Base-by-base conservation (phyloP, 768 basidiomycete species). In the Suillus fuscotomentosus region DNA sequence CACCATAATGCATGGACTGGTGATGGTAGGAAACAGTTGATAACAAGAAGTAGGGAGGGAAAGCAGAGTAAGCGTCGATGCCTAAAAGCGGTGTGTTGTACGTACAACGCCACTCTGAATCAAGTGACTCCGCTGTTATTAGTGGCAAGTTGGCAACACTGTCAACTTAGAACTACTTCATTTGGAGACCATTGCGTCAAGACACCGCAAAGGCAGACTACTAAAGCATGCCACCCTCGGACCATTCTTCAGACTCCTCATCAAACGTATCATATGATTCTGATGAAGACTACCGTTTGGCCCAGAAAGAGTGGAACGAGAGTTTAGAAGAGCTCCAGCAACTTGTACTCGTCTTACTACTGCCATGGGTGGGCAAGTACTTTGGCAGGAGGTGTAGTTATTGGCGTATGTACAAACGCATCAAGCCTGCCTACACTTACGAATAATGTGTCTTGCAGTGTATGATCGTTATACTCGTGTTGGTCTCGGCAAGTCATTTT, bases 231-330 rank as follows among this genome's bases (percentile, higher is more conserved):
- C 84, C 90, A 63, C 77, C 69, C 48, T 92, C 89, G 38, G 78
- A 83, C 66, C 73, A 76, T 67, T 92, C 89, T 41, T 71, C 89
- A 64, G 90, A 91, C 77, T 75, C 84, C 50, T 65, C 63, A 38
- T 67, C 84, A 10, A 73, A 79, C 60, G 78, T 80, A 22, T 87
- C 84, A 41, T 86, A 85, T 73, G 87, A 88, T 73, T 72, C 69
- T 36, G 85, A 87, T 67, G 90, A 91, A 64, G 92, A 94, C 70
- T 87, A 86, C 69, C 85, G 82, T 47, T 80, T 90, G 55, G 91
- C 92, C 3, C 91, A 95, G 76, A 84, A 90, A 73, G 95, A 97
- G 79, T 97, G 95, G 95, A 90, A 95, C 70, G 95, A 97, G 76
- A 92, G 90, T 71, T 71, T 97, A 59, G 79, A 88, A 65, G 94